Conservation (phyloP, 192 early-diverging fungal genomes). For the Obelidium mucronatum region DNA sequence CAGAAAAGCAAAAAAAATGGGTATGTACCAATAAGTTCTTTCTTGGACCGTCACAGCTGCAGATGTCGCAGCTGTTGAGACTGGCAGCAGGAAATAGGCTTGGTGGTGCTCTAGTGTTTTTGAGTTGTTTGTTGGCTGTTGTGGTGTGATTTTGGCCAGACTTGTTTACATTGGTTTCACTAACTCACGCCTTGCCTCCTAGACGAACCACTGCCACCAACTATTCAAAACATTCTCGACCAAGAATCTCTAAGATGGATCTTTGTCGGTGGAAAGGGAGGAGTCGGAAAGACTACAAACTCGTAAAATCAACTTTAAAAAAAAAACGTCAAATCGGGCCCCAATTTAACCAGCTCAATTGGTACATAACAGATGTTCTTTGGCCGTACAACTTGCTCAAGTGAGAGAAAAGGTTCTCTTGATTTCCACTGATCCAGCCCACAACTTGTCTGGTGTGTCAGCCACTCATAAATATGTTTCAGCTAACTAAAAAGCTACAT, state of each 20-base stretch:
- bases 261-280: constrained; percentile 99
- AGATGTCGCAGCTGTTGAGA: no score
- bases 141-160: no score
- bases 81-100: no score
- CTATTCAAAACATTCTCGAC: constrained; percentile 95
- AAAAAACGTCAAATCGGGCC: no score
- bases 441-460: constrained; percentile 86
- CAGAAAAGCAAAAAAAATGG: no score
- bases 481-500: neutral
- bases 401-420: constrained; percentile 92
- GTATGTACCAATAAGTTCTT: no score
- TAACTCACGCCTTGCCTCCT: no score
- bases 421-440: constrained; percentile 99
- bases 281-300: constrained; percentile 92
- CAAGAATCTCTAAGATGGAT: constrained; percentile 97
- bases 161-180: no score
- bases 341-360: neutral
- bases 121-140: no score
- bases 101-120: no score
- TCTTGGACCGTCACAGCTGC: no score
- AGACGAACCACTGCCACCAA: constrained; percentile 65
- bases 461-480: neutral
- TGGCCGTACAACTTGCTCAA: constrained; percentile 92
- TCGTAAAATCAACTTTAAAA: constrained; percentile 6
- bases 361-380: constrained; percentile 69